Base-by-base conservation (phyloP, 352 stramenopile genomes). In the Globisporangium mamillatum region DNA sequence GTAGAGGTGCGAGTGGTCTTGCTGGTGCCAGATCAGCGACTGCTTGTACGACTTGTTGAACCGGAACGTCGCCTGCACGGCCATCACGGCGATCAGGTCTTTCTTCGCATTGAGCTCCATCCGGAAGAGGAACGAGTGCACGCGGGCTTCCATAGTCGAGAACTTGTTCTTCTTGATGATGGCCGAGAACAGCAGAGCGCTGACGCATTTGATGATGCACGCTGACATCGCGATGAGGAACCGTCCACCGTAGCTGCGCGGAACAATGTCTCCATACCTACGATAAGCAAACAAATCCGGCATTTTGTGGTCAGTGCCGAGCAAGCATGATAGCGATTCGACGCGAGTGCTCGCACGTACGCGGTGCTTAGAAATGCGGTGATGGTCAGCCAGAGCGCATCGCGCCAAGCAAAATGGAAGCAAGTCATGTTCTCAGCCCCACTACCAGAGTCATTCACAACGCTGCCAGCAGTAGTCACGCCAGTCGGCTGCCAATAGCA, bases 21-120 rank as follows among this genome's bases (percentile, higher is more conserved):
- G 73, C 67, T 89, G 79, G 60, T 92, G 81, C 84, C 84, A 92
- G 64, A 84, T 83, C 27, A 90, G 73, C 25, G 84, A 89, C 2
- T 79, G 67, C 38, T 72, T 75, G 67, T 92, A 89, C 24, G 80
- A 89, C 66, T 88, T 90, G 60, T 77, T 80, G 69, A 83, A 90
- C 1, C 79, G 84, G 67, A 82, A 88, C n/a, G 78, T 83, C 18
- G 81, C 80, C 48, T 92, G 84, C 60, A 92, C 74, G 1, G 84
- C 84, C 74, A 92, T 79, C 34, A 92, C 82, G 0, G 78, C 80
- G 41, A 78, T 88, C 27, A 88, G 44, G 16, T 89, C 80, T 59
- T 89, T 92, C 71, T 86, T 85, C 52, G 68, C 76, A 58, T 77
- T 78, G 2, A 92, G 73, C 50, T 86, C 75, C 79, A 87, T 87